Evolutionary conservation across 2,329 filamentous ascomycete genomes (phyloP), one percentile per base, ranked within the genome.

Genomic region (Exophiala alcalophila): DNA sequence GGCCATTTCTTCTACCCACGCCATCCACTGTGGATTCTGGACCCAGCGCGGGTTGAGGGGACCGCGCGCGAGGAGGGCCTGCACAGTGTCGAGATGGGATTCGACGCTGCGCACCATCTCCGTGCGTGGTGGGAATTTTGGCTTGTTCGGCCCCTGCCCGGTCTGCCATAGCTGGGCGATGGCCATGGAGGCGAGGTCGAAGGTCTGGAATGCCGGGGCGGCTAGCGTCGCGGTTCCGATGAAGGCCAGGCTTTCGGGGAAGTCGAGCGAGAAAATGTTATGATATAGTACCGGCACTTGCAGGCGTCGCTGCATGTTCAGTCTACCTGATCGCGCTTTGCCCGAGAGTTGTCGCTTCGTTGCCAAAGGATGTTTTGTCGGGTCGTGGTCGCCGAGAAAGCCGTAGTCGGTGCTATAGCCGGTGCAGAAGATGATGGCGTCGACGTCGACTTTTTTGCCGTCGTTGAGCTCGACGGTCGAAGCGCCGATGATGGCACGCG

Each of bases 371-470:
- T 50, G 40, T 19, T 42, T 9, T 29, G 53, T 55, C 7, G 59
- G 59, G 29, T 64, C 60, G 18, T 55, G 52, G 5, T 50, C 48
- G 9, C 57, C 56, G 5, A 58, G 19, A 14, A 61, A 39, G 20
- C 55, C 50, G 32, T 48, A 60, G 44, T 59, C 51, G 26, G 50
- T 47, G n/a, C 52, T 40, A 48, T 65, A 66, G 29, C 63, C 63
- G 6, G 63, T 66, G 41, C 61, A 63, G 41, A 54, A 65, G 28
- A 66, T 59, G 19, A 67, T 59, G 8, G 57, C 57, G 40, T 65
- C 60, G 19, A 65, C 54, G 20, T 60, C 54, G 11, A 65, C 48
- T 7, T 55, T 43, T 4, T 53, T 57, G 1, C 61, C 62, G 40
- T 63, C 57, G 7, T 52, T 46, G 8, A 66, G 49, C 36, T 62